These are phyloP conservation scores for Raphanus raphanistrum DNA, from an alignment of 345 rosid genomes.

Conservation along the genomic window DNA sequence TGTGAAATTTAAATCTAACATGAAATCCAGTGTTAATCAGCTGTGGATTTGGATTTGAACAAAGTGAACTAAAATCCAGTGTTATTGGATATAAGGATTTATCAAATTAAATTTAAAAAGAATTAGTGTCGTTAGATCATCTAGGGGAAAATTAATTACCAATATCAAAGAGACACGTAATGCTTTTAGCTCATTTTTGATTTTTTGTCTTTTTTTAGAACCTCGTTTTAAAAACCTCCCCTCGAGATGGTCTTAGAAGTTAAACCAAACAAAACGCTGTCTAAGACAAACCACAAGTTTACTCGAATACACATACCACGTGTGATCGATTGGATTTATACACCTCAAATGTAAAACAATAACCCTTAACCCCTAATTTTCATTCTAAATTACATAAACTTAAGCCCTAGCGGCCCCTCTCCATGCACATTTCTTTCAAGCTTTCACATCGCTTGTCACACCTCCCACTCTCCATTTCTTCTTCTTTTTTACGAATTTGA, in stretches of 20 bases:
- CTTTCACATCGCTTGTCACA: constrained; percentile 35
- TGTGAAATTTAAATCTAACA: too few species aligned
- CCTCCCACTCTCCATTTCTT: constrained; percentile 9
- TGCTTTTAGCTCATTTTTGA: too few species aligned
- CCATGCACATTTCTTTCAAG: constrained; percentile 37
- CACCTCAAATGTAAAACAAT: constrained; percentile 8
- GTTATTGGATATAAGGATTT: too few species aligned
- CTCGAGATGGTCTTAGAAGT: not conserved
- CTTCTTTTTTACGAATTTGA: constrained; percentile 3
- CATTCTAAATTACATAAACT: not conserved
- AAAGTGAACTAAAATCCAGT: too few species aligned
- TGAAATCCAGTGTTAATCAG: too few species aligned
- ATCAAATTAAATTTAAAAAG: too few species aligned
- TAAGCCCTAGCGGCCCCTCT: constrained; percentile 34
- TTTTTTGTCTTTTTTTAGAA: too few species aligned
- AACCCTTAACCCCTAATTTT: constrained; percentile 2
- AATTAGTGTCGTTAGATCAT: too few species aligned
- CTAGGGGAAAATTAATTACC: too few species aligned
- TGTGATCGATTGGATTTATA: constrained; percentile 19
- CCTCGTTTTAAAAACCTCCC: too few species aligned
- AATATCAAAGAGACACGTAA: too few species aligned
- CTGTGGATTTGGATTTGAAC: too few species aligned
- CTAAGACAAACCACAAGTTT: constrained; percentile 15
- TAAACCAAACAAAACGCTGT: constrained; percentile 18
- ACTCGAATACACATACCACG: not conserved